These are phyloP conservation scores for Plasmodium relictum DNA, from an alignment of 169 alveolate genomes.

Conservation along the genomic window DNA sequence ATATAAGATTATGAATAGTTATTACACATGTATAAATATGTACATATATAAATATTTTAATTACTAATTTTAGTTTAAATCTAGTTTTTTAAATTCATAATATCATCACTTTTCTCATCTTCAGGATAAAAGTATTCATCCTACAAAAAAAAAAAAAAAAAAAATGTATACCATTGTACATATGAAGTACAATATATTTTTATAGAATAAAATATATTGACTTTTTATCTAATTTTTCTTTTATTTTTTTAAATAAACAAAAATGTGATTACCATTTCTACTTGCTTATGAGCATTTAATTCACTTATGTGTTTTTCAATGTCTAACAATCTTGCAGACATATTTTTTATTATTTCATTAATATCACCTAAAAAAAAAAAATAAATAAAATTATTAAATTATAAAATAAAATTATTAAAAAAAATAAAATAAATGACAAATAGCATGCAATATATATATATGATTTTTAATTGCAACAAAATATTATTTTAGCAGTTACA, in stretches of 20 bases:
- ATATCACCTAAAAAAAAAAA: constrained; percentile 23
- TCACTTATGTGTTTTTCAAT: constrained; percentile 71
- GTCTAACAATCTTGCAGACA: constrained; percentile 48
- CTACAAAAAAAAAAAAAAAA: constrained; percentile 31
- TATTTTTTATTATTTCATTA: constrained; percentile 60
- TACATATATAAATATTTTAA: not conserved
- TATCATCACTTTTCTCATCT: constrained; percentile 63
- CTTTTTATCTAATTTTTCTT: not conserved
- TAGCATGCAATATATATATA: not conserved
- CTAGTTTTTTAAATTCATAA: constrained; percentile 30
- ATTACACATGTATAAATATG: not conserved
- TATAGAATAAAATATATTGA: not conserved
- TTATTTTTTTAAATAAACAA: not conserved
- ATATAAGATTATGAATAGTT: not conserved
- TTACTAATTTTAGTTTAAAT: not conserved
- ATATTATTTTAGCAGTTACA: constrained; percentile 14
- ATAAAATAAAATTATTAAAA: not conserved
- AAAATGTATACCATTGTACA: not conserved
- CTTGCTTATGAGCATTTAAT: constrained; percentile 66
- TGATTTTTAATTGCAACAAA: too few species aligned
- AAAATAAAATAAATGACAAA: not conserved
- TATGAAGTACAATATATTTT: not conserved
- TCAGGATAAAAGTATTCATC: constrained; percentile 76
- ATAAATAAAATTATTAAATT: not conserved
- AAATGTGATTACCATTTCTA: constrained; percentile 43